A percentile compares a stretch with the other conserved stretches of the same genome.
Conservation (phyloP, 768 basidiomycete genomes). For the Phylloporus rhodoxanthus region DNA sequence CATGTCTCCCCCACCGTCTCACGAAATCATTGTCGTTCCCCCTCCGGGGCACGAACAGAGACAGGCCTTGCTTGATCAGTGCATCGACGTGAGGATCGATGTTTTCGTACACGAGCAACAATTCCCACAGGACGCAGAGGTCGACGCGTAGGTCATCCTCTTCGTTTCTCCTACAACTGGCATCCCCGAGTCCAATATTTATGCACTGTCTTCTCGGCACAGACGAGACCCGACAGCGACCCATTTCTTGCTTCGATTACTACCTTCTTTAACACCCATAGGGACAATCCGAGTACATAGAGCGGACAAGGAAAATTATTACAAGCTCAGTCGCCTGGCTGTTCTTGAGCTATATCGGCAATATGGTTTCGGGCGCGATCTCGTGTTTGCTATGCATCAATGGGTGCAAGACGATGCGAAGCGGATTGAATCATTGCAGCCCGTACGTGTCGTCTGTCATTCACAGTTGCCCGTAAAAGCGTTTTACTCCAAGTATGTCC, state of each 20-base stretch:
- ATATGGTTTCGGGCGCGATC: conserved; percentile 57
- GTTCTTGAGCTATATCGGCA: conserved; percentile 60
- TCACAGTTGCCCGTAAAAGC: conserved; percentile 64
- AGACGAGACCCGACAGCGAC: conserved; percentile 60
- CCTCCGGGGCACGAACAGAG: conserved; percentile 33
- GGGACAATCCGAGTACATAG: conserved; percentile 61
- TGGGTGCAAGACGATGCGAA: conserved; percentile 45
- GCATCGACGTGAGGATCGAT: conserved; percentile 45
- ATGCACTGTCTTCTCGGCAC: too few species aligned
- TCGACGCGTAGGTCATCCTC: conserved; percentile 55
- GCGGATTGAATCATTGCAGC: conserved; percentile 18
- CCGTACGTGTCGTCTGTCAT: conserved; percentile 49
- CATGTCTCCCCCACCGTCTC: conserved; percentile 32
- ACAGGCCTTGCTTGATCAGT: conserved; percentile 53
- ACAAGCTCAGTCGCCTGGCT: conserved; percentile 70
- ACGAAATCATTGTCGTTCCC: conserved; percentile 54
- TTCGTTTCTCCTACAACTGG: conserved; percentile 6
- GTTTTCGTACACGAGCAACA: conserved; percentile 47
- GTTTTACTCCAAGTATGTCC: conserved; percentile 68
- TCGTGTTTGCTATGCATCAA: conserved; percentile 57
- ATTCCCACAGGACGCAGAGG: conserved; percentile 69
- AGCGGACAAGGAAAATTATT: conserved; percentile 38
- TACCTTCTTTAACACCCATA: conserved; percentile 51
- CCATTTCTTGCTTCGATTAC: conserved; percentile 69
- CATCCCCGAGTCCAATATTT: conserved; percentile 5